Percentiles rank a stretch among this genome's conserved stretches.
Conservation (phyloP, 2,329 filamentous ascomycete species). For the Phialemoniopsis sp. region DNA sequence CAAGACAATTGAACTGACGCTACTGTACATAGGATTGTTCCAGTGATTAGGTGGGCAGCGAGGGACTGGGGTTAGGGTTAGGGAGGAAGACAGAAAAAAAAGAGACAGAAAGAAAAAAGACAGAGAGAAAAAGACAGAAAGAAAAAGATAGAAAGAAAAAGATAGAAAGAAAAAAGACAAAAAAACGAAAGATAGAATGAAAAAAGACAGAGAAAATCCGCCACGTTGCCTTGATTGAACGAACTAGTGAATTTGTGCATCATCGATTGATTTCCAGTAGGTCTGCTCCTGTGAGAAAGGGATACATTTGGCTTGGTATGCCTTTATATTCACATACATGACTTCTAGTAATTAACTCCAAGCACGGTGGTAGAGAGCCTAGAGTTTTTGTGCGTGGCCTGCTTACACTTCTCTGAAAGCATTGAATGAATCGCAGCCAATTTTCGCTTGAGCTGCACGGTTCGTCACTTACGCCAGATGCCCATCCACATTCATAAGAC, state of each 20-base stretch:
- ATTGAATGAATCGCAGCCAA: neutral
- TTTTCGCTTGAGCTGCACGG: neutral
- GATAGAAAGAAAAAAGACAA: neutral
- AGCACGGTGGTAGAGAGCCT: too few species aligned
- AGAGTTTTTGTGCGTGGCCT: too few species aligned
- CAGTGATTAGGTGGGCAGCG: neutral
- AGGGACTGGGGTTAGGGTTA: neutral
- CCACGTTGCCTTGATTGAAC: conserved; percentile 4
- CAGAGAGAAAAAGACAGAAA: neutral
- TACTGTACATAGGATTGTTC: too few species aligned
- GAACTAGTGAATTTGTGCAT: neutral
- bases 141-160: neutral
- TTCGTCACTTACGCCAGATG: too few species aligned
- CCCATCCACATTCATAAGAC: too few species aligned
- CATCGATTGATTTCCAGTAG: too few species aligned
- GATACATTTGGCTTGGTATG: too few species aligned
- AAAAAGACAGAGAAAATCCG: conserved; percentile 4
- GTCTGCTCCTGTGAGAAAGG: too few species aligned
- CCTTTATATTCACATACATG: too few species aligned
- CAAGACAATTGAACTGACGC: too few species aligned
- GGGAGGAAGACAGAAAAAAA: neutral
- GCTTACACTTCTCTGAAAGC: neutral
- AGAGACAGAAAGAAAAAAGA: neutral
- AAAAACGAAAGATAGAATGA: neutral
- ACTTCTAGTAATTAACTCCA: too few species aligned